Conservation (phyloP, 352 stramenopile genomes). For the Pythium plurisporium region DNA sequence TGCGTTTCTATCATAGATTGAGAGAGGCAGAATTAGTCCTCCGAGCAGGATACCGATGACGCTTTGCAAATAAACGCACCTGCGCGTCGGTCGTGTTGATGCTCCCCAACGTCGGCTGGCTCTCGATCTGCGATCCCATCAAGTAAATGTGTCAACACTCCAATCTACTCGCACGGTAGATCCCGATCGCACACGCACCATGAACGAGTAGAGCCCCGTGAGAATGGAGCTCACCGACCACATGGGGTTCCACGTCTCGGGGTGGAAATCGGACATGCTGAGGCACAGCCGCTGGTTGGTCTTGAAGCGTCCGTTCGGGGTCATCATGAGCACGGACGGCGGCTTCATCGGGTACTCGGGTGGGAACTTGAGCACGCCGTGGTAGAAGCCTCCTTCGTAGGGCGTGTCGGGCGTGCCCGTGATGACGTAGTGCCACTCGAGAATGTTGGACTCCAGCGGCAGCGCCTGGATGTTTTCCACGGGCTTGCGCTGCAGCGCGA, state of each 20-base stretch:
- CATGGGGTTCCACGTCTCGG: slow-evolving; percentile 96
- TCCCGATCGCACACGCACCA: slow-evolving; percentile 65
- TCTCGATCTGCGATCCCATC: slow-evolving; percentile 38
- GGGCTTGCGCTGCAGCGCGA: slow-evolving; percentile 87
- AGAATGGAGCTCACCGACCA: slow-evolving; percentile 95
- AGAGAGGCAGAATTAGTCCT: no score
- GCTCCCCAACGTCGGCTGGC: slow-evolving; percentile 83
- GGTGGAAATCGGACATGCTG: slow-evolving; percentile 95
- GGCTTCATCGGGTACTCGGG: slow-evolving; percentile 95
- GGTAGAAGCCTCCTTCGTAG: slow-evolving; percentile 90
- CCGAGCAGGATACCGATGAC: no score
- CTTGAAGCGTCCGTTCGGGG: slow-evolving; percentile 93
- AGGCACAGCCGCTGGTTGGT: slow-evolving; percentile 93
- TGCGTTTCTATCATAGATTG: slow-evolving; percentile 47
- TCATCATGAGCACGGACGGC: slow-evolving; percentile 94
- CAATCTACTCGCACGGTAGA: no score
- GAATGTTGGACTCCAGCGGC: slow-evolving; percentile 91
- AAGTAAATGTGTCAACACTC: no score
- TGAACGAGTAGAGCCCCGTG: slow-evolving; percentile 94
- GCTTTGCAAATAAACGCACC: no score
- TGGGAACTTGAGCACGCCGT: slow-evolving; percentile 91
- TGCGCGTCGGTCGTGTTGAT: slow-evolving; percentile 81
- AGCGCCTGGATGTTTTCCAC: slow-evolving; percentile 88
- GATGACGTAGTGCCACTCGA: slow-evolving; percentile 97
- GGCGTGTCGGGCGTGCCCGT: slow-evolving; percentile 53